A percentile compares a stretch with the other conserved stretches of the same genome.
Conservation (phyloP, 495 filamentous ascomycete genomes). For the Tricharina praecox region DNA sequence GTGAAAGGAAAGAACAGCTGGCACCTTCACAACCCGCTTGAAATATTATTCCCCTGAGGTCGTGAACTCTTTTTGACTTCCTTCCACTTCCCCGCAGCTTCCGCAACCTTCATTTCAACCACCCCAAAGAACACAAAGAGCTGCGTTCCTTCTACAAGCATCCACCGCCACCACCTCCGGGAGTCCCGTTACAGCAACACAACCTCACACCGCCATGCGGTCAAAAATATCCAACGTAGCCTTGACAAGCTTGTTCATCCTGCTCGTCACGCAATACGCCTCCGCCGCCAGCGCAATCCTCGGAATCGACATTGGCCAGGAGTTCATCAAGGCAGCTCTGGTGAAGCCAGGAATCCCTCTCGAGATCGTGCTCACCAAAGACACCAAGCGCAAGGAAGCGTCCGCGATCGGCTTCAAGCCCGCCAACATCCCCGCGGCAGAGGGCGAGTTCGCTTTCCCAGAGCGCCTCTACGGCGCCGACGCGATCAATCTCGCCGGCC, state of each 20-base stretch:
- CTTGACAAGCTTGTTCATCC: conserved; percentile 31
- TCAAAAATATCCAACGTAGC: conserved; percentile 1
- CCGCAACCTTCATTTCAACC: not conserved
- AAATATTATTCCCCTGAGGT: no score
- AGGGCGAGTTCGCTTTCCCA: conserved; percentile 44
- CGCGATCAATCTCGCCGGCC: conserved; percentile 67
- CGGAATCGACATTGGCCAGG: conserved; percentile 86
- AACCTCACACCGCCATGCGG: conserved; percentile 2
- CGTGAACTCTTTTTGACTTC: no score
- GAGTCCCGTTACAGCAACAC: not conserved
- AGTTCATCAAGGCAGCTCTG: conserved; percentile 89
- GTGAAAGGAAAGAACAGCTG: not conserved
- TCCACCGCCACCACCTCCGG: not conserved
- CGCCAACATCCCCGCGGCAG: conserved; percentile 38
- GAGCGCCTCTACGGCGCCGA: conserved; percentile 85
- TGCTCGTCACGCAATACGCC: conserved; percentile 42
- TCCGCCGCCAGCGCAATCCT: conserved; percentile 57
- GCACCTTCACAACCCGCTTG: not conserved
- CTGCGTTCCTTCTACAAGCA: not conserved
- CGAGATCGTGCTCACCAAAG: conserved; percentile 96
- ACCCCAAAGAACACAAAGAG: not conserved
- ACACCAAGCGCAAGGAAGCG: conserved; percentile 88
- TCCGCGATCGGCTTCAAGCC: conserved; percentile 92
- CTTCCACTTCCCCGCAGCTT: not conserved
- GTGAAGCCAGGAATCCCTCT: conserved; percentile 97